Conservation (phyloP, 768 basidiomycete species). For the Macrolepiota fuliginosa region DNA sequence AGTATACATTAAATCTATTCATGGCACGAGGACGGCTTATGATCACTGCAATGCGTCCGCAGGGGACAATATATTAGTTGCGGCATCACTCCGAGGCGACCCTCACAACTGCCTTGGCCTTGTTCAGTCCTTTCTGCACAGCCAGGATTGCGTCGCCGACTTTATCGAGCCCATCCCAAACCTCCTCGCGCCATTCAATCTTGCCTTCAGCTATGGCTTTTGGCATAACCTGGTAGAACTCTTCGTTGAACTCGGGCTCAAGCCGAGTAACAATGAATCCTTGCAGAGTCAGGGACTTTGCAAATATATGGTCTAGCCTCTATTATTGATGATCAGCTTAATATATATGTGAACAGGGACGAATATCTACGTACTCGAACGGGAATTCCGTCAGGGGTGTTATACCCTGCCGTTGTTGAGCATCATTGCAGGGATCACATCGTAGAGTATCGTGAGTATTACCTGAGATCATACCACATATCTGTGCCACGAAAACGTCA, state of each 20-base stretch:
- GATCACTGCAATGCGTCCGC: too few species aligned
- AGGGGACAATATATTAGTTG: too few species aligned
- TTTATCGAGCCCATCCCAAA: conserved; percentile 34
- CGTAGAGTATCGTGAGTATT: background rate
- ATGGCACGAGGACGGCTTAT: too few species aligned
- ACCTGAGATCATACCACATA: conserved; percentile 9
- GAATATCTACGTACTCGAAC: background rate
- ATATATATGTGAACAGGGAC: too few species aligned
- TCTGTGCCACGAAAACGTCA: background rate
- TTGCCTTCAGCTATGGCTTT: conserved; percentile 34
- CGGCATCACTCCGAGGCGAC: conserved; percentile 23
- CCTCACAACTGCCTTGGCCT: conserved; percentile 24
- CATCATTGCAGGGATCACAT: background rate
- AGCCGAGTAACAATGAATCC: conserved; percentile 39
- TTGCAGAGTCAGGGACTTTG: conserved; percentile 38
- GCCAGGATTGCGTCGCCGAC: conserved; percentile 34
- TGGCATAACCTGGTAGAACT: conserved; percentile 38
- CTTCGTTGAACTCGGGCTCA: conserved; percentile 27
- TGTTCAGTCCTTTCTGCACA: conserved; percentile 26
- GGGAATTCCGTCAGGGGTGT: background rate
- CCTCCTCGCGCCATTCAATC: conserved; percentile 35
- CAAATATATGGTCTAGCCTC: conserved; percentile 38
- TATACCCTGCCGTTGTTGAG: background rate
- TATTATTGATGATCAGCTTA: conserved; percentile 11
- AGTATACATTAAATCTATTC: too few species aligned